Percentiles rank a stretch among this genome's conserved stretches.
Evolutionary conservation across 1,284 basidiomycete species (phyloP).

Genomic region (Malassezia japonica): DNA sequence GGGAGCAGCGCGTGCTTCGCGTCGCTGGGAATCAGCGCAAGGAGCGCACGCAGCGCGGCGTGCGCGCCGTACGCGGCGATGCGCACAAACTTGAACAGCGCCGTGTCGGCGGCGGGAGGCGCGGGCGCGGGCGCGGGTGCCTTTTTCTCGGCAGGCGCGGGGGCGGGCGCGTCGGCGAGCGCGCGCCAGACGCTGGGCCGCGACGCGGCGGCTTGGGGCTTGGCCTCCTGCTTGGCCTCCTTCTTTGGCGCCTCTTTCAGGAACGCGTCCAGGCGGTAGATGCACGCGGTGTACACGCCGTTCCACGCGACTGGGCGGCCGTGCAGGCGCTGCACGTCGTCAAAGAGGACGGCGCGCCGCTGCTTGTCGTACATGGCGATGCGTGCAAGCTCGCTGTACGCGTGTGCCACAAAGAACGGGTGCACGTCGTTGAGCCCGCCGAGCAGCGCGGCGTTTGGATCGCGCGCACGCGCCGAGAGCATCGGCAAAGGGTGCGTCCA

Average conservation of each 20-base stretch:
- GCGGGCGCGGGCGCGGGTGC: neutral
- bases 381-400: conserved; percentile 23
- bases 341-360: conserved; percentile 20
- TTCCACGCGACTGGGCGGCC: conserved; percentile 22
- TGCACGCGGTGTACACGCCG: conserved; percentile 22
- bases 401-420: conserved; percentile 30
- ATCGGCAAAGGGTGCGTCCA: conserved; percentile 27
- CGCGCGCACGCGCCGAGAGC: conserved; percentile 18
- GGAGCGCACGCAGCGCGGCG: neutral
- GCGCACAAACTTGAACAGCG: neutral
- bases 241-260: neutral
- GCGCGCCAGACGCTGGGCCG: conserved; percentile 7
- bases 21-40: conserved; percentile 20
- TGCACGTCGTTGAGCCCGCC: conserved; percentile 25
- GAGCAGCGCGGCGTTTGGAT: conserved; percentile 23
- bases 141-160: neutral
- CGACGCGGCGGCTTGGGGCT: neutral
- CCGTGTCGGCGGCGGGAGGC: neutral
- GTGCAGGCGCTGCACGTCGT: conserved; percentile 24
- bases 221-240: neutral
- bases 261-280: conserved; percentile 16
- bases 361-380: conserved; percentile 18
- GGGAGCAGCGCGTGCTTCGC: conserved; percentile 32
- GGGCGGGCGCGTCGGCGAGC: conserved; percentile 6
- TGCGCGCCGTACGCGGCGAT: neutral